Evolutionary conservation across 2,329 filamentous ascomycete species (phyloP).

Genomic region (Fusarium subglutinans): DNA sequence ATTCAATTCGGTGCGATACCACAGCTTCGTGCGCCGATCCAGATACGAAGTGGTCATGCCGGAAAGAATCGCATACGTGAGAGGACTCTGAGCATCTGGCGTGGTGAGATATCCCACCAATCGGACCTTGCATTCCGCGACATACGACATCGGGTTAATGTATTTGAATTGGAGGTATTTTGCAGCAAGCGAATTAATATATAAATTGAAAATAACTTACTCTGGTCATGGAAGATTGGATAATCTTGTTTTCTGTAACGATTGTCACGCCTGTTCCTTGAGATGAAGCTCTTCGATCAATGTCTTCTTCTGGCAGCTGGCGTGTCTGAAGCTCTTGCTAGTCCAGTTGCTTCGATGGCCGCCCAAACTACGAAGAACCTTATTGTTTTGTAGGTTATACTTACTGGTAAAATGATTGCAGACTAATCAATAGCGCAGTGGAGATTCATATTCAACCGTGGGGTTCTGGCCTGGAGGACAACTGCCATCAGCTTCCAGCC

Average conservation of each 20-base stretch:
- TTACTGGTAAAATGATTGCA: too few relatives aligned
- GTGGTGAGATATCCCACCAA: slow-evolving; percentile 13
- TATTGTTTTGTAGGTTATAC: slow-evolving; percentile 4
- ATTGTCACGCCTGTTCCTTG: not conserved
- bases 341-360: not conserved
- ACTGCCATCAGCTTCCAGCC: slow-evolving; percentile 12
- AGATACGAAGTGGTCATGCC: too few relatives aligned
- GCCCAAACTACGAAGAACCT: slow-evolving; percentile 6
- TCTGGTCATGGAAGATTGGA: accelerated
- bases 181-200: not conserved
- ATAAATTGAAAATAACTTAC: not conserved
- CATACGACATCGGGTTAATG: slow-evolving; percentile 20
- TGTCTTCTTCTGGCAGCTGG: not conserved
- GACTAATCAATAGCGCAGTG: not conserved
- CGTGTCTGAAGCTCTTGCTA: not conserved
- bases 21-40: not conserved
- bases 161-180: not conserved
- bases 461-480: slow-evolving; percentile 30
- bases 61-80: not conserved
- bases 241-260: accelerated
- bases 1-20: not conserved
- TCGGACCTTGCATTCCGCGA: slow-evolving; percentile 9
- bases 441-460: slow-evolving; percentile 34
- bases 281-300: not conserved
- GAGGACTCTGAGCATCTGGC: not conserved